phyloP scores from a whole-genome alignment of 495 filamentous ascomycete species.

The Xylona heveae region DNA sequence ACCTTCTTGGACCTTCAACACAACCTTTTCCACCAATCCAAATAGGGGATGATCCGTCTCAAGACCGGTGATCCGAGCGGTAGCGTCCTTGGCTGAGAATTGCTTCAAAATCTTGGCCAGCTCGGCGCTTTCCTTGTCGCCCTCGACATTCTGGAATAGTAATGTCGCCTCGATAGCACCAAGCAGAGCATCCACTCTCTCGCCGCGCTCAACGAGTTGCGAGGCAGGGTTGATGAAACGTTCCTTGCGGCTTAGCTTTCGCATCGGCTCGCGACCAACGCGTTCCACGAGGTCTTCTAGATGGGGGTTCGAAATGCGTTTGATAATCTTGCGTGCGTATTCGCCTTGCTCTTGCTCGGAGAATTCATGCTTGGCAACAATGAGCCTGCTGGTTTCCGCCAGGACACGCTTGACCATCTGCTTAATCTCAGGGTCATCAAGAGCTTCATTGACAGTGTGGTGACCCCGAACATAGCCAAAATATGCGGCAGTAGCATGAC shows the following conservation, averaged over 20 bases:
- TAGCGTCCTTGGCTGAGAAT: constrained; percentile 42
- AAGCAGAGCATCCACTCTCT: constrained; percentile 46
- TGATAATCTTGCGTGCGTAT: constrained; percentile 83
- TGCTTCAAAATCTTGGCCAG: constrained; percentile 65
- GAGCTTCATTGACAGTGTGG: constrained; percentile 66
- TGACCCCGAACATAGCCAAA: constrained; percentile 71
- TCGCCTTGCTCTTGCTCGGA: constrained; percentile 52
- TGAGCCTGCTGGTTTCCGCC: constrained; percentile 62
- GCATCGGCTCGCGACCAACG: constrained; percentile 81
- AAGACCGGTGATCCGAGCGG: constrained; percentile 52
- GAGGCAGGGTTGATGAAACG: constrained; percentile 86
- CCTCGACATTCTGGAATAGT: constrained; percentile 79
- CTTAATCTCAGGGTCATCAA: constrained; percentile 46
- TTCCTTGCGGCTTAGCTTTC: constrained; percentile 83
- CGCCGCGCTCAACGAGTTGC: constrained; percentile 56
- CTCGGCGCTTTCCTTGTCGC: constrained; percentile 66
- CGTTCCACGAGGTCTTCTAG: constrained; percentile 85
- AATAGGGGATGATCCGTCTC: constrained; percentile 52
- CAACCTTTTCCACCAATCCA: constrained; percentile 42
- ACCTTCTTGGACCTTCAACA: constrained; percentile 48
- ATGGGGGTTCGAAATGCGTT: constrained; percentile 84
- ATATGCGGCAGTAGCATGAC: constrained; percentile 93
- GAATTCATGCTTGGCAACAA: constrained; percentile 72
- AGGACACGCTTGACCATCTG: constrained; percentile 53
- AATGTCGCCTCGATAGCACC: constrained; percentile 69